These are phyloP conservation scores for Aureobasidium sp. DNA, from an alignment of 2,329 filamentous ascomycete species.

Conservation along the genomic window DNA sequence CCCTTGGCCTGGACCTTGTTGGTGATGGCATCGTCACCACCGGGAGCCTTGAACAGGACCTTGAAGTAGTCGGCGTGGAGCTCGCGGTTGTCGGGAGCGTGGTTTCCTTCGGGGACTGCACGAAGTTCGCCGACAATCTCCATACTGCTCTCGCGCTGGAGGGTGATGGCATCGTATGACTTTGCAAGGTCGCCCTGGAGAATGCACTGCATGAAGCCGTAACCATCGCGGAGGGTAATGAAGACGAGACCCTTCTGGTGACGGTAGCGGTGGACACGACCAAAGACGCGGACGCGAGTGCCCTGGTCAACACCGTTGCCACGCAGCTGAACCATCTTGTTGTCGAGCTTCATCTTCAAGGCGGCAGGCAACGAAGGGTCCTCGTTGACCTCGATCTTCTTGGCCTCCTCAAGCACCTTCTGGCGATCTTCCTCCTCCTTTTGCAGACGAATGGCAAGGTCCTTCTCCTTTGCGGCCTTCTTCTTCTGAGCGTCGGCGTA, in stretches of 20 bases:
- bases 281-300: slow-evolving; percentile 68
- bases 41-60: slow-evolving; percentile 55
- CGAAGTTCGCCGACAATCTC: slow-evolving; percentile 76
- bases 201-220: slow-evolving; percentile 77
- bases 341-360: slow-evolving; percentile 65
- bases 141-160: slow-evolving; percentile 82
- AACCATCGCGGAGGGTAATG: slow-evolving; percentile 76
- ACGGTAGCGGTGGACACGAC: slow-evolving; percentile 73
- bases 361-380: slow-evolving; percentile 65
- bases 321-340: slow-evolving; percentile 54
- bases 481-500: slow-evolving; percentile 69
- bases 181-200: slow-evolving; percentile 73
- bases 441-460: slow-evolving; percentile 61
- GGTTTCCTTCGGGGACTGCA: slow-evolving; percentile 66
- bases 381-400: slow-evolving; percentile 64
- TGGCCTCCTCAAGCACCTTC: slow-evolving; percentile 69
- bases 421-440: slow-evolving; percentile 64
- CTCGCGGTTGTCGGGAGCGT: slow-evolving; percentile 77
- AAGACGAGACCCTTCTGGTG: slow-evolving; percentile 80
- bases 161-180: slow-evolving; percentile 82
- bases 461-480: slow-evolving; percentile 71
- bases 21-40: slow-evolving; percentile 85
- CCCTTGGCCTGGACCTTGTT: slow-evolving; percentile 64
- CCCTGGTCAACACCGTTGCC: slow-evolving; percentile 47
- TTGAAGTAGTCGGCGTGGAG: slow-evolving; percentile 84